Base-by-base conservation (phyloP, 2,329 filamentous ascomycete genomes). In the Seiridium unicorne region DNA sequence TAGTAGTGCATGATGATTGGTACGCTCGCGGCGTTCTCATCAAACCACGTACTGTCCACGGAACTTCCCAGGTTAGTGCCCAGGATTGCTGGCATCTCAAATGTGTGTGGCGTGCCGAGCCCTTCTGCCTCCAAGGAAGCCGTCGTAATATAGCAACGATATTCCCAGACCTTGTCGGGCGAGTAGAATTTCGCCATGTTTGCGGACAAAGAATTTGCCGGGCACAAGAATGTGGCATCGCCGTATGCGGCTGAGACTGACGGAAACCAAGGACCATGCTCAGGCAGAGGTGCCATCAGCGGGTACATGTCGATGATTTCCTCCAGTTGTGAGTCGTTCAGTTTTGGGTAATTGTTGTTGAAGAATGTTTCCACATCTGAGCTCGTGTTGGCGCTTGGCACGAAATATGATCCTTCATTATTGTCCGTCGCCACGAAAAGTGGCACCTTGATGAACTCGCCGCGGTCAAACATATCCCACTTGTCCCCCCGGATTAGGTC, bases 81-180 rank as follows among this genome's bases (percentile, higher is more conserved):
- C 76, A 85, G 91, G 55, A 92, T 84, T 0, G 87, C 86, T 55
- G 82, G 80, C 0, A 85, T 65, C 68, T 92, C 89, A 7, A 85
- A 79, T 0, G 84, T 88, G 65, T 92, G 89, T 3, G 81, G 79
- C 0, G 89, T 86, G 0, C 89, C 89, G 1, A 80, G 68, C 1
- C 89, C 88, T 1, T 72, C 68, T 0, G 73, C 74, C 32, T 81
- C 74, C 38, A 83, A 74, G 0, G 68, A 65, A 0, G 81, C 79
- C 61, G 90, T 88, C 36, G 83, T 74, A 2, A 91, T 88, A 53
- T 86, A 82, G 75, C 85, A 90, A 54, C 82, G 83, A 69, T 92
- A 92, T 66, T 86, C 86, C 81, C 83, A 92, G 32, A 79, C 84
- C 1, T 72, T 66, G 1, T 57, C 34, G n/a, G 69, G 34, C 44